phyloP scores from a whole-genome alignment of 345 rosid species.

The Adansonia digitata region DNA sequence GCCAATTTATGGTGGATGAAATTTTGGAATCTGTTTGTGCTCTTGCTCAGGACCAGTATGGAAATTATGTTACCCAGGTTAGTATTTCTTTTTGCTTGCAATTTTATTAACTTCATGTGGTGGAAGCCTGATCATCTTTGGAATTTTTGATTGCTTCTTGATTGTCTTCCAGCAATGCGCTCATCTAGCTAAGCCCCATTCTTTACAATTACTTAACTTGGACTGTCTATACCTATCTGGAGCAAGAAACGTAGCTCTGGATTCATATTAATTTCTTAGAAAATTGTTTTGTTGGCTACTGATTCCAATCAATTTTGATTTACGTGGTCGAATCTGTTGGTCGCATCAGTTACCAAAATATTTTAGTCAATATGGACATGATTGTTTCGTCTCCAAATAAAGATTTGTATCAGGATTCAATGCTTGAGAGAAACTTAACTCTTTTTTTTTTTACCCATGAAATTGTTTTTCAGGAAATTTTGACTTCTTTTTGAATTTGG shows the following conservation, averaged over 20 bases:
- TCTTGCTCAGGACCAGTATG: slow-evolving; percentile 76
- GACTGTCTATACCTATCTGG: neutral
- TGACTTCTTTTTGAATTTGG: neutral
- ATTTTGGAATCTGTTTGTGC: slow-evolving; percentile 49
- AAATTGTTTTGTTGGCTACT: neutral
- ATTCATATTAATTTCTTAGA: neutral
- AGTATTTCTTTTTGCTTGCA: slow-evolving; percentile 7
- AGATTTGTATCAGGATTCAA: neutral
- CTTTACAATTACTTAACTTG: neutral
- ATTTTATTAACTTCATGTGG: neutral
- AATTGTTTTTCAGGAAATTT: neutral
- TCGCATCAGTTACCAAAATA: neutral
- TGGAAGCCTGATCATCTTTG: neutral
- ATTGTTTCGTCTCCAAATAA: neutral
- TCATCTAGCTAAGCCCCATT: neutral
- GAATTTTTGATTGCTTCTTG: neutral
- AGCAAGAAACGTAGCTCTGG: neutral
- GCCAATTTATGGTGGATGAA: slow-evolving; percentile 54
- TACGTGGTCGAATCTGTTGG: neutral
- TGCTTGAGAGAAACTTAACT: neutral
- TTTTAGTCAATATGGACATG: neutral
- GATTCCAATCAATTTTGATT: neutral
- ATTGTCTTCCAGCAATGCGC: neutral
- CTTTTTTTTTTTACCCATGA: neutral
- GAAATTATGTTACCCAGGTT: slow-evolving; percentile 74